Conservation (phyloP, 352 stramenopile genomes). For the Pythium guiyangense region DNA sequence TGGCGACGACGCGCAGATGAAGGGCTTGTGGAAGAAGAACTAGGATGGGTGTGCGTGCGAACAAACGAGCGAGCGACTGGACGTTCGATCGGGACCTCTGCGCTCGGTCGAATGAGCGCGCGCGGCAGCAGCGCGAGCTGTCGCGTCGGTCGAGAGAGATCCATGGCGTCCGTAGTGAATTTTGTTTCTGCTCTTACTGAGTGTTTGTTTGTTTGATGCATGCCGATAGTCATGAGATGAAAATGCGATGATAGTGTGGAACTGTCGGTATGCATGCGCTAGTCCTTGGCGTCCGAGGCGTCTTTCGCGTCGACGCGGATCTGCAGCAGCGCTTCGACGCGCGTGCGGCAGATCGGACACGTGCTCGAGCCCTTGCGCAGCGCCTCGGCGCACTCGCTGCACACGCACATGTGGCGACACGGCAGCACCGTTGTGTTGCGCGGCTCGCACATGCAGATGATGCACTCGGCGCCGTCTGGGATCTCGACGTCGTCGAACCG, state of each 20-base stretch:
- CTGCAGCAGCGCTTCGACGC: constrained; percentile 70
- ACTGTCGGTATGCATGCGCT: not conserved
- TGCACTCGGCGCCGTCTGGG: constrained; percentile 78
- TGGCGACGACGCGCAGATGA: constrained; percentile 35
- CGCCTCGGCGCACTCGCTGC: constrained; percentile 69
- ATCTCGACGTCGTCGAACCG: constrained; percentile 48
- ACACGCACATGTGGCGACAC: constrained; percentile 87
- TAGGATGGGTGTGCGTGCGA: constrained; percentile 17
- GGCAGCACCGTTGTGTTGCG: constrained; percentile 81
- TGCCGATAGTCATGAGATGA: not conserved
- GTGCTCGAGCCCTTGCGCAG: constrained; percentile 67
- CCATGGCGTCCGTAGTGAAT: not conserved
- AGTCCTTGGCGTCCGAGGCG: constrained; percentile 17
- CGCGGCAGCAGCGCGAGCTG: not conserved
- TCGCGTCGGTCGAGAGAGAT: not conserved
- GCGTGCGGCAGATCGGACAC: constrained; percentile 78
- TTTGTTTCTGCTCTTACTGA: constrained; percentile 14
- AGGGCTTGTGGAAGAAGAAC: constrained; percentile 84
- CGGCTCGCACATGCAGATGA: constrained; percentile 82
- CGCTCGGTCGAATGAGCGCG: not conserved
- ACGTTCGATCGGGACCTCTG: too few relatives aligned
- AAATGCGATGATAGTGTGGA: not conserved
- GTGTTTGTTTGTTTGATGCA: not conserved
- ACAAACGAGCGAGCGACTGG: too few relatives aligned
- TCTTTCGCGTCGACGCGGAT: constrained; percentile 65